Conservation (phyloP, 1,139 yeast genomes). For the Scheffersomyces illinoinensis region DNA sequence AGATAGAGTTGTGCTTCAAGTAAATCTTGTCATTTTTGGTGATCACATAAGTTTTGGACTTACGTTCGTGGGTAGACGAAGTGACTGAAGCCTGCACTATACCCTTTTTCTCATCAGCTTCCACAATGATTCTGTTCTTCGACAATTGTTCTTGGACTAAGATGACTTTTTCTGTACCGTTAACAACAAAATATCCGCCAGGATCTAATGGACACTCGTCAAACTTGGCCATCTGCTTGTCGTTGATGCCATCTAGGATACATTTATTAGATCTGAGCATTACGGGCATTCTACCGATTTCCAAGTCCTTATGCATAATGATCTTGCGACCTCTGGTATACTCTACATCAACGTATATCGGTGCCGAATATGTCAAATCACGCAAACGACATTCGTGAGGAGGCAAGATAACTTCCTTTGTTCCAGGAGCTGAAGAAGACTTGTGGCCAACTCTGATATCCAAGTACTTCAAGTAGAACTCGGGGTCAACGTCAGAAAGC, state of each 20-base stretch:
- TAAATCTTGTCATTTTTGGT: conserved; percentile 89
- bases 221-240: conserved; percentile 79
- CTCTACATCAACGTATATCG: conserved; percentile 94
- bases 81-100: conserved; percentile 97
- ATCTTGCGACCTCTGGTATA: conserved; percentile 93
- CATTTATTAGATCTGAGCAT: conserved; percentile 95
- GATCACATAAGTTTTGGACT: conserved; percentile 93
- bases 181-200: conserved; percentile 96
- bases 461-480: conserved; percentile 85
- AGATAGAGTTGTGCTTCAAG: conserved; percentile 89
- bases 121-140: conserved; percentile 96
- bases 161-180: conserved; percentile 97
- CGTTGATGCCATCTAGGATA: conserved; percentile 75
- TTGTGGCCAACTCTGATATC: conserved; percentile 88
- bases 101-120: conserved; percentile 91
- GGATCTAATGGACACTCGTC: conserved; percentile 98
- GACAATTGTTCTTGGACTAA: conserved; percentile 95
- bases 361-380: conserved; percentile 94
- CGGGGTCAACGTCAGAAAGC: conserved; percentile 94
- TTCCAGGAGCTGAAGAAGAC: conserved; percentile 49
- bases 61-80: conserved; percentile 96
- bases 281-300: conserved; percentile 97
- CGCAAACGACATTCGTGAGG: conserved; percentile 97
- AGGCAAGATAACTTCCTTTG: conserved; percentile 68
- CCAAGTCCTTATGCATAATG: conserved; percentile 85